These are phyloP conservation scores for Nicotiana tomentosiformis DNA, from an alignment of 257 asterid genomes.

Conservation along the genomic window DNA sequence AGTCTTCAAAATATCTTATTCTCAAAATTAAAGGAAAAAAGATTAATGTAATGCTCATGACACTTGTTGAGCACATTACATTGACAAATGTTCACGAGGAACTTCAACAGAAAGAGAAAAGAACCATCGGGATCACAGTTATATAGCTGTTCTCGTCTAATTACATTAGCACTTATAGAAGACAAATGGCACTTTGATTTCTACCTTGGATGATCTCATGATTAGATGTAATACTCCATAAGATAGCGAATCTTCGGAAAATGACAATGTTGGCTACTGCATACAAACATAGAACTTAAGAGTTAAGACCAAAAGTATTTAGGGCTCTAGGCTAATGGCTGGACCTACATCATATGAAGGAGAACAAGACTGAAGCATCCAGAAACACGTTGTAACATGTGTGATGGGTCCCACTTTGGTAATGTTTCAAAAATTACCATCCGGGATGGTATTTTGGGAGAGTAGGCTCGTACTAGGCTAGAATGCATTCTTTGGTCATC, in stretches of 20 bases:
- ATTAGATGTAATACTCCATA: constrained; percentile 1
- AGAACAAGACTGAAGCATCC: neutral
- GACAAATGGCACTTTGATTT: neutral
- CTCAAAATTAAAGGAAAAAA: neutral
- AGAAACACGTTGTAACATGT: neutral
- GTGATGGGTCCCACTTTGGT: neutral
- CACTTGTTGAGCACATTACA: neutral
- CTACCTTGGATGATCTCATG: neutral
- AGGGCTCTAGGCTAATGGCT: neutral
- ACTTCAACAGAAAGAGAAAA: neutral
- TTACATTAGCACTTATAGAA: neutral
- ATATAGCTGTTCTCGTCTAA: neutral
- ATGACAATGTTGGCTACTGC: neutral
- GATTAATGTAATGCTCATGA: neutral
- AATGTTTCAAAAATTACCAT: neutral
- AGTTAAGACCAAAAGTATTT: neutral
- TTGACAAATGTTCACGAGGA: neutral
- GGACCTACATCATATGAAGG: neutral
- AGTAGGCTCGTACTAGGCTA: neutral
- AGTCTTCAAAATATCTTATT: neutral
- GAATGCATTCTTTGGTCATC: neutral
- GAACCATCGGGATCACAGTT: neutral
- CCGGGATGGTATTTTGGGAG: neutral
- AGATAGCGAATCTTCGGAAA: neutral
- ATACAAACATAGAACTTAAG: neutral